These are phyloP conservation scores for Bretziella fagacearum DNA, from an alignment of 2,329 filamentous ascomycete genomes.

Conservation along the genomic window DNA sequence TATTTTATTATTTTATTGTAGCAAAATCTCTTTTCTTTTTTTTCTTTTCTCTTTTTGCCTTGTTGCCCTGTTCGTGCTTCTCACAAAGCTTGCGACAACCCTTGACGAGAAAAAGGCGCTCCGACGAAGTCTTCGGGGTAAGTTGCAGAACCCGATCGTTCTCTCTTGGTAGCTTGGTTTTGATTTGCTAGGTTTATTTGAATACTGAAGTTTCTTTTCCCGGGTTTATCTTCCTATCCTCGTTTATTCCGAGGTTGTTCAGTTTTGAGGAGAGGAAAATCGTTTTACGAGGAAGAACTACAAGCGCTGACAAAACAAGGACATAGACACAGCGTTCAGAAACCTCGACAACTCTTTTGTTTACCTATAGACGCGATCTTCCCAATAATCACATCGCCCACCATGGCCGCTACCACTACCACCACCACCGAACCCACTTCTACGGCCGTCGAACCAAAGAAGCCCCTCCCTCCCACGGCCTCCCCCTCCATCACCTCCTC, in stretches of 20 bases:
- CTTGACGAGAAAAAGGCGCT: neutral
- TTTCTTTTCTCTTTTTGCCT: too few relatives aligned
- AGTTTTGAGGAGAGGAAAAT: too few relatives aligned
- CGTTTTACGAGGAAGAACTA: too few relatives aligned
- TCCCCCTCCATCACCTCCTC: slow-evolving; percentile 16
- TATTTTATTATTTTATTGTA: too few relatives aligned
- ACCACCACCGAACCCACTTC: neutral
- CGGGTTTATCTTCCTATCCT: neutral
- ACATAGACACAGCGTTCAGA: too few relatives aligned
- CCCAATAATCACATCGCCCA: neutral
- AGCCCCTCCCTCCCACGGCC: slow-evolving; percentile 1
- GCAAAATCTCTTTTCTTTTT: too few relatives aligned
- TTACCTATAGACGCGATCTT: neutral
- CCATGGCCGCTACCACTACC: neutral
- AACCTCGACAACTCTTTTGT: neutral
- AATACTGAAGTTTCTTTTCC: neutral
- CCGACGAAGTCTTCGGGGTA: slow-evolving; percentile 1
- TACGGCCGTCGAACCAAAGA: slow-evolving; percentile 5
- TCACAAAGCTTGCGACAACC: neutral
- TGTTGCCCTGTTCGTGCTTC: too few relatives aligned
- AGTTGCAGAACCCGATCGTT: too few relatives aligned
- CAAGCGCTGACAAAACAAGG: too few relatives aligned
- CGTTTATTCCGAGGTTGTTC: too few relatives aligned
- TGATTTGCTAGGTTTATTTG: neutral
- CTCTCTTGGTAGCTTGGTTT: too few relatives aligned